Evolutionary conservation across 371 early-diverging fungal species (phyloP), one percentile per base, ranked within the genome.

Genomic region (Blakeslea trispora): DNA sequence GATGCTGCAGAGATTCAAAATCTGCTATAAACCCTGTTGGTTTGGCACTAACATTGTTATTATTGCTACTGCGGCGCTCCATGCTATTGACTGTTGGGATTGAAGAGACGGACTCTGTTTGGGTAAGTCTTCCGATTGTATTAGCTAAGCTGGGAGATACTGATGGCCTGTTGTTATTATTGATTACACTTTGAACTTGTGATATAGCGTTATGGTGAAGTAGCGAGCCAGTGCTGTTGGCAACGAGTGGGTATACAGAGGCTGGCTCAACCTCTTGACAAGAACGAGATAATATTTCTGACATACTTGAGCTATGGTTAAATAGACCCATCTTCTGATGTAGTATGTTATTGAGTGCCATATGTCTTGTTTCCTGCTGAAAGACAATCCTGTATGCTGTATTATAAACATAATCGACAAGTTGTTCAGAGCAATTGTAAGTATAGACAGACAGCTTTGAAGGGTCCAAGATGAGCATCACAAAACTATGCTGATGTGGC

Each of bases 291-390:
- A 71, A 2, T 14, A 69, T 64, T 3, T 55, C 35, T n/a, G 65
- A 45, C 69, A 74, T 40, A 45, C 59, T 59, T 35, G 77, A 50
- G 0, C 77, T 66, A 53, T 87, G 86, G 45, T 83, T 77, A 56
- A 89, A 89, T 4, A 87, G 68, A 3, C 89, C 89, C 75, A 89
- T 72, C 48, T 89, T 89, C 58, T 89, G 89, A 50, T 84, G 74
- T 7, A 89, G 42, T 21, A 89, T 82, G 43, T 81, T 84, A 47
- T 80, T 75, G 0, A 87, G 53, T 0, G 79, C 59, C 51, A 75
- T 63, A 49, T 74, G 77, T 24, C 88, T 77, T 32, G 75, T 66
- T 47, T 73, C 75, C 54, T 72, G 70, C n/a, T 59, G 66, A 0
- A 51, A 53, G 0, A 69, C 44, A 18, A 62, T 66, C 18, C 64